A percentile compares a stretch with the other conserved stretches of the same genome.
Conservation (phyloP, 148 eudicot species). For the Heliosperma pusillum region DNA sequence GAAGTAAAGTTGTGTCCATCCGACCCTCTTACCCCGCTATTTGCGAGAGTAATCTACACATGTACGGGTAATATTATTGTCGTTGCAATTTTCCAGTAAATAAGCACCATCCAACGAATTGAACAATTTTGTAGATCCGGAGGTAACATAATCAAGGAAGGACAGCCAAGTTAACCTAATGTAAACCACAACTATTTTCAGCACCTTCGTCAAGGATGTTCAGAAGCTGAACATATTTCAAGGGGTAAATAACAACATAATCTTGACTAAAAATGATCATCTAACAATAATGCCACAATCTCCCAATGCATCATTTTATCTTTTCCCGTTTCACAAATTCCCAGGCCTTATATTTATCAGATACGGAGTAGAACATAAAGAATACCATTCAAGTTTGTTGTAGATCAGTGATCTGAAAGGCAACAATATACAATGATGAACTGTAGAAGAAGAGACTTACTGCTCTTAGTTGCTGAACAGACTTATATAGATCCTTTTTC, state of each 20-base stretch:
- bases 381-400: background rate
- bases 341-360: background rate
- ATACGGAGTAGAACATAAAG: background rate
- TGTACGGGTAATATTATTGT: no score
- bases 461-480: constrained; percentile 80
- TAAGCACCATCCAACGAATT: no score
- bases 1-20: no score
- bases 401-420: background rate
- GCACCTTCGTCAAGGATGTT: background rate
- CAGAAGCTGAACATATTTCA: background rate
- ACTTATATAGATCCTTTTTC: constrained; percentile 75
- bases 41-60: no score
- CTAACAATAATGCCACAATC: background rate
- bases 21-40: no score
- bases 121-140: no score
- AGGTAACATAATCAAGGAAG: no score
- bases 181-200: background rate
- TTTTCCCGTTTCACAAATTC: background rate
- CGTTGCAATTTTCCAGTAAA: no score
- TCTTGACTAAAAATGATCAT: background rate
- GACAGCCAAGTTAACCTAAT: no score
- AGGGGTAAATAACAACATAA: background rate
- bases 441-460: constrained; percentile 34
- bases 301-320: background rate
- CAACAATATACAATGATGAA: constrained; percentile 3